These are phyloP conservation scores for Cystodermella granulosa DNA, from an alignment of 1,284 basidiomycete species.

Conservation along the genomic window DNA sequence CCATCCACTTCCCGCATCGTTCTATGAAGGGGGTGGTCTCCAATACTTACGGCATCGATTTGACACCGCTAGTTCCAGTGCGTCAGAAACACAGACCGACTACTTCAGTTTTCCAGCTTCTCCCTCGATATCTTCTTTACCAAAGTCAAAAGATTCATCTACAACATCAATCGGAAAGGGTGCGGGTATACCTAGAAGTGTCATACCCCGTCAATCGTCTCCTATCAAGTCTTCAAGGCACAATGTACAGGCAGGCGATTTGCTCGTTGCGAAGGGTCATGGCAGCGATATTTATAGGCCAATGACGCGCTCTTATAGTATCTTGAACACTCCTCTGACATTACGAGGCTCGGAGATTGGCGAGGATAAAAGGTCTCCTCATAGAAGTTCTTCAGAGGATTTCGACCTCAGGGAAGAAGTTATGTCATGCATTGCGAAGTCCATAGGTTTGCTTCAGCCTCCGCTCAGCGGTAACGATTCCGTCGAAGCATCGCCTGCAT, in stretches of 20 bases:
- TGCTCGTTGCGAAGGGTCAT: constrained; percentile 51
- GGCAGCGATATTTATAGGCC: constrained; percentile 46
- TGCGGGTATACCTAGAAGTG: constrained; percentile 2
- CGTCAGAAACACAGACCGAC: constrained; percentile 50
- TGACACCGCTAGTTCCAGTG: constrained; percentile 46
- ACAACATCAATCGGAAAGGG: constrained; percentile 14
- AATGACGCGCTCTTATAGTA: constrained; percentile 47
- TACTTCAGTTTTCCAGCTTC: constrained; percentile 46
- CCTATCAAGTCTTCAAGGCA: constrained; percentile 40
- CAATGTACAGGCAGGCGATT: constrained; percentile 65
- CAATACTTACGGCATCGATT: constrained; percentile 85
- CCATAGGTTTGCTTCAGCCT: constrained; percentile 91
- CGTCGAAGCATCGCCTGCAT: constrained; percentile 59
- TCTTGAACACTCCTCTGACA: constrained; percentile 47
- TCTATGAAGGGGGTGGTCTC: constrained; percentile 93
- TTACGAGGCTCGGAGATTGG: constrained; percentile 17
- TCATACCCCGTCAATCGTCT: constrained; percentile 15
- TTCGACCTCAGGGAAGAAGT: constrained; percentile 92
- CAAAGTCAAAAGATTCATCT: constrained; percentile 20
- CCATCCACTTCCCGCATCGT: constrained; percentile 84
- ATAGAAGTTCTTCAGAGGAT: constrained; percentile 34
- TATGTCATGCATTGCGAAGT: constrained; percentile 95
- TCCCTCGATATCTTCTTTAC: constrained; percentile 23
- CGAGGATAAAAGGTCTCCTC: constrained; percentile 10
- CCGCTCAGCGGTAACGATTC: constrained; percentile 63